These are phyloP conservation scores for Microthlaspi erraticum DNA, from an alignment of 345 rosid genomes.

Conservation along the genomic window DNA sequence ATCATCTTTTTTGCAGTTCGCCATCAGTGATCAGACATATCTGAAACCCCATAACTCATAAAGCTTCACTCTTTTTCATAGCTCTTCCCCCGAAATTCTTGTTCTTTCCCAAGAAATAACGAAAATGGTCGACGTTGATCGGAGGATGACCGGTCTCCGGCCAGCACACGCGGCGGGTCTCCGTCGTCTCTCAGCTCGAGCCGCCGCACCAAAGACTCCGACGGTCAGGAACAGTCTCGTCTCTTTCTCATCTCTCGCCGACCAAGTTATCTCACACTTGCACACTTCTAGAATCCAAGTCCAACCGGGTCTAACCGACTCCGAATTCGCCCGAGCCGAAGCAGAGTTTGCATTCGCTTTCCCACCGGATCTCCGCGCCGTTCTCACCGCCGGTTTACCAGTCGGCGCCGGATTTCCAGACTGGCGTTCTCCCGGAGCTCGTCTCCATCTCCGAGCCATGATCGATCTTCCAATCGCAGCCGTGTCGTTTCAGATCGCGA, in stretches of 20 bases:
- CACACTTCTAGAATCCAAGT: slow-evolving; percentile 73
- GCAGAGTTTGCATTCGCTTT: slow-evolving; percentile 91
- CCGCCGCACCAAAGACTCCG: slow-evolving; percentile 69
- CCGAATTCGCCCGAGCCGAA: slow-evolving; percentile 87
- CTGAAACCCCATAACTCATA: slow-evolving; percentile 47
- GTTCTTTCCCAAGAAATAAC: neutral
- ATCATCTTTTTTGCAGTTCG: slow-evolving; percentile 39
- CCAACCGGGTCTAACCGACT: slow-evolving; percentile 77
- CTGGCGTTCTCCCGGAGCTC: slow-evolving; percentile 85
- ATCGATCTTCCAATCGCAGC: slow-evolving; percentile 93
- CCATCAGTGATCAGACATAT: slow-evolving; percentile 37
- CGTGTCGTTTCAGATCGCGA: slow-evolving; percentile 84
- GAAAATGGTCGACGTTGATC: slow-evolving; percentile 95
- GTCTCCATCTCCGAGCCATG: slow-evolving; percentile 79
- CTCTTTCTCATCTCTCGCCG: slow-evolving; percentile 77
- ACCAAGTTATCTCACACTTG: slow-evolving; percentile 72
- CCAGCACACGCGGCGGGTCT: slow-evolving; percentile 91
- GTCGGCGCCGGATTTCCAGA: slow-evolving; percentile 91
- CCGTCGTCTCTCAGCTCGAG: slow-evolving; percentile 94
- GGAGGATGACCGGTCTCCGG: slow-evolving; percentile 86
- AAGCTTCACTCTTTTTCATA: slow-evolving; percentile 31
- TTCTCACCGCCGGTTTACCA: slow-evolving; percentile 85
- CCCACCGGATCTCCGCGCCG: slow-evolving; percentile 93
- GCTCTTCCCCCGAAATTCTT: neutral
- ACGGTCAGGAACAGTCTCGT: slow-evolving; percentile 66